Evolutionary conservation across 192 early-diverging fungal species (phyloP), one percentile per base, ranked within the genome.

Genomic region (Gaertneriomyces sp.): DNA sequence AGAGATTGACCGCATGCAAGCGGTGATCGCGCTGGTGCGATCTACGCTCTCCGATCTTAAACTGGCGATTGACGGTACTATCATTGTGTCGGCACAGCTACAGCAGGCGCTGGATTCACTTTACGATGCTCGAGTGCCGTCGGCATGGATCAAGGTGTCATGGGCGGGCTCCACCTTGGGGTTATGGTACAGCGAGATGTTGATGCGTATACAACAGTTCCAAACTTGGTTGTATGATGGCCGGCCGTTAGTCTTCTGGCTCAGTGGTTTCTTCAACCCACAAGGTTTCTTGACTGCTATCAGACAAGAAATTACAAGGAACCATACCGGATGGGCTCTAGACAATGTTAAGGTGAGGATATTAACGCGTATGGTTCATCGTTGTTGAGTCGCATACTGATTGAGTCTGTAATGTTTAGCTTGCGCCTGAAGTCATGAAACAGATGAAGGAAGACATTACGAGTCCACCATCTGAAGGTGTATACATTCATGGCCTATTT

Each of bases 381-480:
- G 14, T 45, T 14, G 12, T 61, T 44, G 43, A 9, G 3, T 38
- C 8, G 16, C 19, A 17, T 50, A 42, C 49, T 16, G 25, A 71
- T 46, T 49, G 64, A 74, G 12, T 16, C 53, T 60, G 12, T 66
- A 41, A 40, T 46, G 11, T 55, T 4, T 53, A 81, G 74, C 80
- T 87, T 7, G 81, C 83, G 7, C 76, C 82, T 12, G 85, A 87
- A 69, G 85, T 87, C 7, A 81, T 86, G 79, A 87, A 87, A 69
- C 85, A 87, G 61, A 86, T 87, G 85, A 87, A 87, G 65, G 85
- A 87, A 69, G 85, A 87, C 58, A 86, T 87, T 19, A 83, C 82
- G 6, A 62, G 76, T 1, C 76, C 75, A 10, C 85, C 85, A 14
- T 45, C 79, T 6, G 85, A 87, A 76, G 85, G 85, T 19, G 74